Evolutionary conservation across 306 rosid species (phyloP), one percentile per base, ranked within the genome.

Genomic region (Cicer yamashitae): DNA sequence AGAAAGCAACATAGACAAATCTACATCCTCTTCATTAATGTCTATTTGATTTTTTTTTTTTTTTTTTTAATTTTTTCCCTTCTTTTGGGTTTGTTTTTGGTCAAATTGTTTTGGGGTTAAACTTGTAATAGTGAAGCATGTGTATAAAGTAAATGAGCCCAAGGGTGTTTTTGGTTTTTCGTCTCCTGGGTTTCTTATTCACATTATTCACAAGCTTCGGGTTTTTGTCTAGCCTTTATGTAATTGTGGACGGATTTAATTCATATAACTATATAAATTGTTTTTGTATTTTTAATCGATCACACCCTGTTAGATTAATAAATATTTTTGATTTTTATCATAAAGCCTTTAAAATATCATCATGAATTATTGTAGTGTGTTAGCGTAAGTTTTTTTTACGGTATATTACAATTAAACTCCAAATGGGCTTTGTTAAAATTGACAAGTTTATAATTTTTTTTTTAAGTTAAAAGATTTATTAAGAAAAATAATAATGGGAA

Each of bases 1-100:
- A 70, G 74, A 69, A 81, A 81, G 78, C 63, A 70, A 76, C 81
- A 68, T 75, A 39, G 69, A 70, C 47, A 76, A 76, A 81, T 81
- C 81, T 81, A 52, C n/a, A 76, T 45, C 70, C 64, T 45, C 47
- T 81, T 15, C 65, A 67, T 66, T 74, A 79, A 79, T 54, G 74
- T 65, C 51, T 69, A 71, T 12, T 4, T 18, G 47, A 39, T 14
- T 30, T 30, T 30, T 30, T 3, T 30, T 30, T 30, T 14, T 30
- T 30, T 30, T 30, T 3, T 30, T 30, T 30, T 30, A 3, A 30
- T 12, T 64, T 63, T 43, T 15, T 20, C 10, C 10, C 11, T 11
- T n/a, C 17, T 17, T 72, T 72, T 72, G 18, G 41, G 54, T 17
- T 39, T 30, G 20, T 56, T 39, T 53, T 77, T 37, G 70, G 68